These are phyloP conservation scores for Pseudonitzschia pungens DNA, from an alignment of 108 stramenopile species.

Conservation along the genomic window DNA sequence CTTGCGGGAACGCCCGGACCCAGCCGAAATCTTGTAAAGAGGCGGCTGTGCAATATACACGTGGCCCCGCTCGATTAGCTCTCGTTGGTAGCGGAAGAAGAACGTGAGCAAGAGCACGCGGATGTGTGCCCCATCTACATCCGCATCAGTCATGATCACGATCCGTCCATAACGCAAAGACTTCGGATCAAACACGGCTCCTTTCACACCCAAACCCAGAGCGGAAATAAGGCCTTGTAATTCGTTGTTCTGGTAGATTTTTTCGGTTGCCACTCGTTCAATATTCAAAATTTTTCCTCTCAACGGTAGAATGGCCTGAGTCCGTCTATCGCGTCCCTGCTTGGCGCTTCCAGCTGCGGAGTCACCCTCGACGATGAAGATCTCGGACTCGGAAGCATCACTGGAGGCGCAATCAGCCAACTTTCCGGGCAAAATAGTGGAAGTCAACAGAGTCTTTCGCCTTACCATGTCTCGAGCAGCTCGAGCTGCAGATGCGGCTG, in stretches of 20 bases:
- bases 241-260: conserved; percentile 91
- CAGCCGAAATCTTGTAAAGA: conserved; percentile 88
- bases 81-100: conserved; percentile 92
- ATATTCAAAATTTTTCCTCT: conserved; percentile 96
- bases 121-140: conserved; percentile 97
- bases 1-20: conserved; percentile 54
- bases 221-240: conserved; percentile 92
- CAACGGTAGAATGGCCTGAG: conserved; percentile 93
- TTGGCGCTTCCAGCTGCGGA: conserved; percentile 95
- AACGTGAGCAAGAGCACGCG: conserved; percentile 93
- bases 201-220: conserved; percentile 88
- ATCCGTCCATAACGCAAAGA: conserved; percentile 81
- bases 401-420: conserved; percentile 88
- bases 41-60: conserved; percentile 96
- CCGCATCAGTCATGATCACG: conserved; percentile 96
- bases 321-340: conserved; percentile 91
- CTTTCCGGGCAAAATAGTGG: conserved; percentile 92
- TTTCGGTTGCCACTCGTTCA: conserved; percentile 89
- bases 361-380: conserved; percentile 96
- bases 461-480: conserved; percentile 95
- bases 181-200: conserved; percentile 73
- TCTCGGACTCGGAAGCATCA: conserved; percentile 80
- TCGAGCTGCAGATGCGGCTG: conserved; percentile 88
- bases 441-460: conserved; percentile 85
- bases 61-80: conserved; percentile 85